Percentiles rank a stretch among this genome's conserved stretches.
Evolutionary conservation across 192 early-diverging fungal genomes (phyloP).

Genomic region (Podila verticillata): DNA sequence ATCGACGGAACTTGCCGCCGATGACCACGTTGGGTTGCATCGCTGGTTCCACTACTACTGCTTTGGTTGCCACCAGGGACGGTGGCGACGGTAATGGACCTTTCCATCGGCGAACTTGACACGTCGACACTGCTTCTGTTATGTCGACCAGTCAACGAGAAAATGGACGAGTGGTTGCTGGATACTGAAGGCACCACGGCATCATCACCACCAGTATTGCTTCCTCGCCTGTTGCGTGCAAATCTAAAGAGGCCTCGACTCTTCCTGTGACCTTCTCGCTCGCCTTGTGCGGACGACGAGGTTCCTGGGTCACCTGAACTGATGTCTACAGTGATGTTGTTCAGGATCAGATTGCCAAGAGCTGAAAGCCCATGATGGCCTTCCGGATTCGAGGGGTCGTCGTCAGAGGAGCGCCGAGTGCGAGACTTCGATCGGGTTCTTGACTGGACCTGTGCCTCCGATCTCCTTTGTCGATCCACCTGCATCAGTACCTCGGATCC

Average conservation of each 20-base stretch:
- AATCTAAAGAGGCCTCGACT: constrained; percentile 35
- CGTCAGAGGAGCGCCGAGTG: constrained; percentile 1
- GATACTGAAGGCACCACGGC: constrained; percentile 3
- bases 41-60: not conserved
- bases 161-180: not conserved
- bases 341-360: constrained; percentile 9
- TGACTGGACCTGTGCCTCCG: not conserved
- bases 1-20: constrained; percentile 35
- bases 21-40: constrained; percentile 6
- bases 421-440: constrained; percentile 20
- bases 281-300: not conserved
- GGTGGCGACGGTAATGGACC: not conserved
- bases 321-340: not conserved
- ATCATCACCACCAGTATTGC: constrained; percentile 11
- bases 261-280: constrained; percentile 25
- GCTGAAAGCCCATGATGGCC: constrained; percentile 12
- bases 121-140: constrained; percentile 24
- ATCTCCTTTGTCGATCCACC: constrained; percentile 21
- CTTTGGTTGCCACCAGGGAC: not conserved
- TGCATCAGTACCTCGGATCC: constrained; percentile 41
- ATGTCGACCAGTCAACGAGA: constrained; percentile 6
- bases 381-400: not conserved
- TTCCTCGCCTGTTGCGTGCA: constrained; percentile 13
- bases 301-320: not conserved
- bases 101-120: not conserved